These are phyloP conservation scores for Bipolaris victoriae DNA, from an alignment of 2,329 filamentous ascomycete species.

Conservation along the genomic window DNA sequence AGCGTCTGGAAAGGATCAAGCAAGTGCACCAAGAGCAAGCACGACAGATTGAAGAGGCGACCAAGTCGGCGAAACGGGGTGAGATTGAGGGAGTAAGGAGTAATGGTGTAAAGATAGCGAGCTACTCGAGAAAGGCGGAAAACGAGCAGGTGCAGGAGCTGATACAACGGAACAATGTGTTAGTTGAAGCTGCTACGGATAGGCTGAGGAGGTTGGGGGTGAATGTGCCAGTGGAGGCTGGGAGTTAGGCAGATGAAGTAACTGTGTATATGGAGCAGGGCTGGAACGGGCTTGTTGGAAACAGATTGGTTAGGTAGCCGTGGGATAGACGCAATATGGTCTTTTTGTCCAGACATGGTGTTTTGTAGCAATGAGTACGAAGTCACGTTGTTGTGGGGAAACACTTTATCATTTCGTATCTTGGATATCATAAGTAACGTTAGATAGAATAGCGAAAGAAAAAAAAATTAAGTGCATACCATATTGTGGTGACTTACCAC, in stretches of 20 bases:
- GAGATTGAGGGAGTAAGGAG: slow-evolving; percentile 20
- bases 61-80: slow-evolving; percentile 21
- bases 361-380: neutral
- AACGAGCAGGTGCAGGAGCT: slow-evolving; percentile 43
- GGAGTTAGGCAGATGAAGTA: neutral
- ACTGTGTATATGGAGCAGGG: neutral
- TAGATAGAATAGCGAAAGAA: too few species aligned
- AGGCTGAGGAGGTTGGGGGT: slow-evolving; percentile 40
- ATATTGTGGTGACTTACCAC: too few species aligned
- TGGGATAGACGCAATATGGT: too few species aligned
- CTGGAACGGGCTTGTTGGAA: neutral
- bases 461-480: too few species aligned
- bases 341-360: neutral
- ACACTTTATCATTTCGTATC: neutral
- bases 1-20: slow-evolving; percentile 64
- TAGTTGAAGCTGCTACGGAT: slow-evolving; percentile 43
- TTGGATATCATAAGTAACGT: too few species aligned
- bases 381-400: neutral
- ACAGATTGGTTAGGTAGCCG: neutral
- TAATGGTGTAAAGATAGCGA: slow-evolving; percentile 38
- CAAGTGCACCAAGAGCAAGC: slow-evolving; percentile 60
- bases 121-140: slow-evolving; percentile 43
- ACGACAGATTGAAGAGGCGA: slow-evolving; percentile 32
- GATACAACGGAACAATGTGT: slow-evolving; percentile 40
- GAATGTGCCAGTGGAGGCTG: slow-evolving; percentile 23